Evolutionary conservation across 345 rosid genomes (phyloP), one percentile per base, ranked within the genome.

Genomic region (Raphanus sativus): DNA sequence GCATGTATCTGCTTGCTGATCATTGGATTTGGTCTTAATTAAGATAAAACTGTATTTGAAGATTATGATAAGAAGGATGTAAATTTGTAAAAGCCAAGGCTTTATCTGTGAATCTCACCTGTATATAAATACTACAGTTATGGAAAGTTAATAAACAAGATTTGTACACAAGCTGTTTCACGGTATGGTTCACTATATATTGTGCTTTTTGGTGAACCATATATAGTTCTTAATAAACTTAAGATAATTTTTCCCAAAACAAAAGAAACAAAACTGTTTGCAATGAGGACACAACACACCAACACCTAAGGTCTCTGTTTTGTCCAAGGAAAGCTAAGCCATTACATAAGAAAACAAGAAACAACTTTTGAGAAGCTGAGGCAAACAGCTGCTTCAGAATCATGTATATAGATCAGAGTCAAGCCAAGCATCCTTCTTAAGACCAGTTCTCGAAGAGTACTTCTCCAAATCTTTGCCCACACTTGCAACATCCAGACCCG

Each of bases 1-100:
- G 86, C 88, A 24, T 86, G 97, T 83, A 76, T 89, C 80, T 83
- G 86, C 84, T 75, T 92, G 52, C 74, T 92, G 73, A 68, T 86
- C 76, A 72, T 88, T 34, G 89, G 89, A 8, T 84, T 87, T 36
- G 92, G 87, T 67, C 88, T 86, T 70, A 5, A 48, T 5, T 48
- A n/a, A 45, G 54, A 45, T 8, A 9, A 36, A 36, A 36, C 10
- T 8, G 0, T 9, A 36, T 36, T 36, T 8, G 12, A 36, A 36
- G 42, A 36, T 36, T 55, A 8, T 9, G 2, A 56, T 36, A 26
- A 56, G 4, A 56, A 56, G 30, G 12, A 11, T 9, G 29, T 55
- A 21, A 21, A 21, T 21, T 21, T 21, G 21, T 21, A 8, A 21
- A 55, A 55, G 26, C 59, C 2, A 16, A 52, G 61, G 10, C 12